Conservation (phyloP, 225 moss, liverwort and hornwort genomes). For the Bryoerythrophyllum caledonicum region DNA sequence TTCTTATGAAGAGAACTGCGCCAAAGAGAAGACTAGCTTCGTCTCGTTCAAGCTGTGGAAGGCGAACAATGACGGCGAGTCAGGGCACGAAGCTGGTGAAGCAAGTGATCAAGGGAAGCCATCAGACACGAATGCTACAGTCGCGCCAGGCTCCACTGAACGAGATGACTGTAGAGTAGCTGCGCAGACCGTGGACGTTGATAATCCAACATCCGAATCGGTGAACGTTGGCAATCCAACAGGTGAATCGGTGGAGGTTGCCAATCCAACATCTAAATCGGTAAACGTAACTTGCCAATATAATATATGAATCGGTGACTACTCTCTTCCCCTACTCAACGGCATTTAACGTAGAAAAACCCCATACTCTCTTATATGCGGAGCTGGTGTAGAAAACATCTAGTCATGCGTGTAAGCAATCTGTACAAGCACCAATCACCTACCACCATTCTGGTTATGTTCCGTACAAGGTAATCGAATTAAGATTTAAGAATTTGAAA, state of each 20-base stretch:
- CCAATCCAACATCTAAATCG: constrained; percentile 19
- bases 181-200: constrained; percentile 6
- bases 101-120: constrained; percentile 23
- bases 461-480: no score
- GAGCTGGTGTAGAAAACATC: no score
- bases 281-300: constrained; percentile 10
- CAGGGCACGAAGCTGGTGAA: constrained; percentile 12
- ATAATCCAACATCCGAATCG: constrained; percentile 19
- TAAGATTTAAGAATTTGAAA: no score
- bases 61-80: constrained; percentile 42
- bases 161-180: constrained; percentile 5
- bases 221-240: constrained; percentile 11
- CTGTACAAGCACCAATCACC: no score
- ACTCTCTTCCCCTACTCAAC: neutral
- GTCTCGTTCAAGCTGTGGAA: constrained; percentile 61
- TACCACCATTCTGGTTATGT: no score
- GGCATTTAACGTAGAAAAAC: no score
- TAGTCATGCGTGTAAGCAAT: no score
- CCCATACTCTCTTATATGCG: no score
- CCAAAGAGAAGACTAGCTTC: constrained; percentile 50
- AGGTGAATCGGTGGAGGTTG: constrained; percentile 1
- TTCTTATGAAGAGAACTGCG: constrained; percentile 23
- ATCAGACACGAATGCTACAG: neutral
- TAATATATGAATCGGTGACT: constrained; percentile 28
- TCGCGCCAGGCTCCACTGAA: neutral